Percentiles rank a stretch among this genome's conserved stretches.
Conservation (phyloP, 2,329 filamentous ascomycete genomes). For the Fusarium sp. region DNA sequence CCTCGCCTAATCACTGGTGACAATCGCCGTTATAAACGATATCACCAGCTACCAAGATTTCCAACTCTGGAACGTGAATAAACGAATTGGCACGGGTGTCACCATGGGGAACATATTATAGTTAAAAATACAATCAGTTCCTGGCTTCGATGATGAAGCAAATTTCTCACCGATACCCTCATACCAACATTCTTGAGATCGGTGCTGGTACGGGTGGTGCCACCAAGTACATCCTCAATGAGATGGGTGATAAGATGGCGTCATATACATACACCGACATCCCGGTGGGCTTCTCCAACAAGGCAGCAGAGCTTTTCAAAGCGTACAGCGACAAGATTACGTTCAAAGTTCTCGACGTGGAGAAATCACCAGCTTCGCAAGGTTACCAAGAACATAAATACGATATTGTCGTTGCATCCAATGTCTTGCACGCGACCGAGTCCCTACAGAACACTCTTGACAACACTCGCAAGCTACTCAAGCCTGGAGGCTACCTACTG, state of each 20-base stretch:
- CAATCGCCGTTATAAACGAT: no score
- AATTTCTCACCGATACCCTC: conserved; percentile 1
- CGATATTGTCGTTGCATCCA: conserved; percentile 57
- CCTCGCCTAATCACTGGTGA: no score
- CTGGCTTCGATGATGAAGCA: conserved; percentile 4
- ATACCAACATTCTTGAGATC: conserved; percentile 11
- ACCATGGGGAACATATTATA: no score
- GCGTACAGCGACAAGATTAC: background rate
- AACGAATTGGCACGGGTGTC: no score
- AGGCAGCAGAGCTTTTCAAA: background rate
- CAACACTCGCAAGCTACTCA: conserved; percentile 41
- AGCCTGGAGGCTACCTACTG: conserved; percentile 49
- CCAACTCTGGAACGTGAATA: no score
- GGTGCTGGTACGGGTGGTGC: conserved; percentile 9
- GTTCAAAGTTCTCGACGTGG: conserved; percentile 43
- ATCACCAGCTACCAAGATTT: no score
- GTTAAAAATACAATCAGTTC: background rate
- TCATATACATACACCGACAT: conserved; percentile 19
- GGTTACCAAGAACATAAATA: conserved; percentile 50
- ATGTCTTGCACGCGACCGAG: conserved; percentile 54
- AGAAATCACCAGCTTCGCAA: conserved; percentile 45
- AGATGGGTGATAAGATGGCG: background rate
- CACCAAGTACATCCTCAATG: background rate
- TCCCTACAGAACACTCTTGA: conserved; percentile 40
- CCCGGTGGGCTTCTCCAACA: conserved; percentile 8